These are phyloP conservation scores for Pyrenophora seminiperda DNA, from an alignment of 2,329 filamentous ascomycete species.

Conservation along the genomic window DNA sequence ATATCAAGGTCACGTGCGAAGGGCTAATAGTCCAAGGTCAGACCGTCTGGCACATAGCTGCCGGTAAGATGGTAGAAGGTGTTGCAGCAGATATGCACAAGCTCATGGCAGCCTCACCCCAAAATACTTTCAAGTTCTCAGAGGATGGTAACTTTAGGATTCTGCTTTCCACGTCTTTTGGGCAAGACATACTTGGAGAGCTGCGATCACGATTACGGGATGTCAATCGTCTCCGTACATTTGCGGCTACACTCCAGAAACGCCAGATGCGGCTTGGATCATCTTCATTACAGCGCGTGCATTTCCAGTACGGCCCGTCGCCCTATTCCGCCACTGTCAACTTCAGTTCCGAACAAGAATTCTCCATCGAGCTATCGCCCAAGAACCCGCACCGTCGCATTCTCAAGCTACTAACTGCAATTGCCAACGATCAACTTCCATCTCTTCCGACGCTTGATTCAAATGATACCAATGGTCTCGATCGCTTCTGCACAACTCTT, in stretches of 20 bases:
- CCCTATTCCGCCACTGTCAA: slow-evolving; percentile 62
- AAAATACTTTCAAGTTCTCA: slow-evolving; percentile 68
- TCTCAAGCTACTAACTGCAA: slow-evolving; percentile 61
- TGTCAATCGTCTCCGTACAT: slow-evolving; percentile 72
- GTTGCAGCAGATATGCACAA: slow-evolving; percentile 45
- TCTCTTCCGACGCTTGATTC: slow-evolving; percentile 62
- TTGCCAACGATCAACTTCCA: slow-evolving; percentile 64
- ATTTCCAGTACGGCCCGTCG: slow-evolving; percentile 68
- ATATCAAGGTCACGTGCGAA: slow-evolving; percentile 39
- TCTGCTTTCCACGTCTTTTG: slow-evolving; percentile 63
- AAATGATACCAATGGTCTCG: slow-evolving; percentile 55
- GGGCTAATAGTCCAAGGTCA: slow-evolving; percentile 34
- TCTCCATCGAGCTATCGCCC: slow-evolving; percentile 64
- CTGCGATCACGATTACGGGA: slow-evolving; percentile 66
- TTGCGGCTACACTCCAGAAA: slow-evolving; percentile 67
- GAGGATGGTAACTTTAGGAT: slow-evolving; percentile 67
- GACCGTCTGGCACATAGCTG: slow-evolving; percentile 50
- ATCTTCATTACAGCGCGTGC: slow-evolving; percentile 62
- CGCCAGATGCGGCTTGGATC: slow-evolving; percentile 62
- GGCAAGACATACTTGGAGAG: slow-evolving; percentile 63
- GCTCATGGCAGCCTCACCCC: slow-evolving; percentile 53
- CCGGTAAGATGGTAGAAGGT: slow-evolving; percentile 46
- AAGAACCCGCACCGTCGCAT: slow-evolving; percentile 72
- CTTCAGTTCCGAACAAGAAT: slow-evolving; percentile 55
- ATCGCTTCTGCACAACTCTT: slow-evolving; percentile 63